Evolutionary conservation across 768 basidiomycete genomes (phyloP).

Genomic region (Tephrocybe rancida): DNA sequence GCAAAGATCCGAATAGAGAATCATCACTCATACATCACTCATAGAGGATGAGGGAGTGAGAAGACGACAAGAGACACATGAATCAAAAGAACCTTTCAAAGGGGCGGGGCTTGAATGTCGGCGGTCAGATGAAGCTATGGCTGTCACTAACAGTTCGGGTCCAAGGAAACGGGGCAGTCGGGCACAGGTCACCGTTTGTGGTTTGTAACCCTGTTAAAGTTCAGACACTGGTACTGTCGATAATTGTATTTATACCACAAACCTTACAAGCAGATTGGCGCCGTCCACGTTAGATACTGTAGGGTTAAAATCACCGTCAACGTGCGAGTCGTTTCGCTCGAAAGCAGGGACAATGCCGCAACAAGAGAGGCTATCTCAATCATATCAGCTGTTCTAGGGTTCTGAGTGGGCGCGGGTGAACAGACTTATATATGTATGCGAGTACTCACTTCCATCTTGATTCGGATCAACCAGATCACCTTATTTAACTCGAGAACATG

Average conservation of each 20-base stretch:
- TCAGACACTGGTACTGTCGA: conserved; percentile 24
- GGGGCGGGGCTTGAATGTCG: conserved; percentile 42
- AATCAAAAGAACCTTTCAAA: conserved; percentile 55
- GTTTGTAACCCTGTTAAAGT: conserved; percentile 51
- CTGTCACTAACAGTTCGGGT: conserved; percentile 53
- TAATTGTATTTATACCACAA: not conserved
- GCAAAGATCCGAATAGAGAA: too few relatives aligned
- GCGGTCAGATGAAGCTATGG: not conserved
- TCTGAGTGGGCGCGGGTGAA: too few relatives aligned
- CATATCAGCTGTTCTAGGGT: too few relatives aligned
- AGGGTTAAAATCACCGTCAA: not conserved
- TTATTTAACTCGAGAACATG: too few relatives aligned
- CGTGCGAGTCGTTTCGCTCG: conserved; percentile 5
- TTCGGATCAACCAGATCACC: too few relatives aligned
- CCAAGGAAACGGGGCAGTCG: conserved; percentile 63
- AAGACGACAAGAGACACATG: too few relatives aligned
- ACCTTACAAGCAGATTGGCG: not conserved
- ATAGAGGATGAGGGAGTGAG: too few relatives aligned
- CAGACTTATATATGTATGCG: too few relatives aligned
- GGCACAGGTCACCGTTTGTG: conserved; percentile 56
- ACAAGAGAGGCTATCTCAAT: not conserved
- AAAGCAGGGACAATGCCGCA: not conserved
- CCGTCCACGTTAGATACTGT: not conserved
- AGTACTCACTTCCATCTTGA: too few relatives aligned
- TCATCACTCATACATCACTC: too few relatives aligned